These are phyloP conservation scores for Cupressus sempervirens DNA, from an alignment of 75 land plant genomes.

Conservation along the genomic window DNA sequence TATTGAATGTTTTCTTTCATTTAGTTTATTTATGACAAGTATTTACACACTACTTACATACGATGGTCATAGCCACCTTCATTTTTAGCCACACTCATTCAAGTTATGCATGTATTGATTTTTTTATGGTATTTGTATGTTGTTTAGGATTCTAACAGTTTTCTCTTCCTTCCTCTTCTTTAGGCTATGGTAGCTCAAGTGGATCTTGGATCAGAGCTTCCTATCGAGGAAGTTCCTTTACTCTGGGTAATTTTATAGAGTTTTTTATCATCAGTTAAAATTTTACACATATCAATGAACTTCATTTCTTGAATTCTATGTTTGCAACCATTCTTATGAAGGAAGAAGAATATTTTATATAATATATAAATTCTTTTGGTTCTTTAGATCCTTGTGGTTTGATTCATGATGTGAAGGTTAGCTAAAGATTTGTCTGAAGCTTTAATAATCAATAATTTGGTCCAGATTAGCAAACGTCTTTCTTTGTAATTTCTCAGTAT, in stretches of 20 bases:
- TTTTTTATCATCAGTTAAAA: background rate
- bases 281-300: background rate
- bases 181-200: conserved; percentile 99
- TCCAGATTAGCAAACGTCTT: too few relatives aligned
- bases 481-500: too few relatives aligned
- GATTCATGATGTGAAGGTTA: background rate
- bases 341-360: background rate
- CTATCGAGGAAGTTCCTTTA: conserved; percentile 95
- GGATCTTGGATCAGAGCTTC: conserved; percentile 98
- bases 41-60: background rate
- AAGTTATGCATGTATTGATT: background rate
- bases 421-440: background rate
- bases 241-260: conserved; percentile 54
- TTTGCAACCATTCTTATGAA: background rate
- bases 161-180: background rate
- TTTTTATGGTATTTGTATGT: background rate
- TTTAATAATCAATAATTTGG: background rate
- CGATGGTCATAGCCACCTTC: background rate
- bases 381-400: background rate
- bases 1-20: background rate
- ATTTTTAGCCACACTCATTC: background rate
- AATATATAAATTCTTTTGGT: background rate
- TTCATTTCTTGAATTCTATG: background rate
- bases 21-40: background rate
- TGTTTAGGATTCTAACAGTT: background rate